Base-by-base conservation (phyloP, 306 rosid genomes). In the Casuarina cunninghamiana region DNA sequence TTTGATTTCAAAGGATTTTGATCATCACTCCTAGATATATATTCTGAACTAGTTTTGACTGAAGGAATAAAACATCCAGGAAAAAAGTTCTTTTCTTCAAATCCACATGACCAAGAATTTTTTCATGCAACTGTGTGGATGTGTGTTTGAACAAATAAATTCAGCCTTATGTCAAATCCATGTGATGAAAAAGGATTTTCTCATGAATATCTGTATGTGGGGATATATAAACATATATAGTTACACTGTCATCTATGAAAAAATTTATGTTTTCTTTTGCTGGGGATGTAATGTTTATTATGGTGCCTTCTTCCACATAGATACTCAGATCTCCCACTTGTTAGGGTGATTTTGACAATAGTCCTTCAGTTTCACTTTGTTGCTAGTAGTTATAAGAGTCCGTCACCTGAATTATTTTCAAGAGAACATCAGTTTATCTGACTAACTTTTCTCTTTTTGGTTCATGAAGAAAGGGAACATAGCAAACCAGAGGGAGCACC, bases 401-500 rank as follows among this genome's bases (percentile, higher is more conserved):
- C 8, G 12, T 49, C 77, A 57, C 50, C 10, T 21, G 48, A 45
- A 65, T 51, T 68, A 26, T 17, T 67, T 50, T 35, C 70, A 75
- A 72, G 72, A 76, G 53, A 57, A 55, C 15, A 26, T 53, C 42
- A 19, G 39, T 38, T 77, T 51, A 73, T 81, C 85, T 80, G 19
- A 88, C 71, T 70, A 78, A 15, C 51, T 75, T 54, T 72, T 50
- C 55, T 84, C 21, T 83, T 78, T 78, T 84, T 77, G 76, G 85
- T 79, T 71, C 77, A 77, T 72, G 81, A 86, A 96, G 99, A 93
- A 93, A 93, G 99, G 98, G 86, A 96, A 96, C 79, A 93, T 88
- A 79, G 98, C 94, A 77, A 96, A 96, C 84, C 99, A 96, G 83
- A 90, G 98, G 89, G 99, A 96, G 81, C 99, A 96, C 85, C 83